Conservation (phyloP, 2,329 filamentous ascomycete species). For the Pestalotiopsis sp. region DNA sequence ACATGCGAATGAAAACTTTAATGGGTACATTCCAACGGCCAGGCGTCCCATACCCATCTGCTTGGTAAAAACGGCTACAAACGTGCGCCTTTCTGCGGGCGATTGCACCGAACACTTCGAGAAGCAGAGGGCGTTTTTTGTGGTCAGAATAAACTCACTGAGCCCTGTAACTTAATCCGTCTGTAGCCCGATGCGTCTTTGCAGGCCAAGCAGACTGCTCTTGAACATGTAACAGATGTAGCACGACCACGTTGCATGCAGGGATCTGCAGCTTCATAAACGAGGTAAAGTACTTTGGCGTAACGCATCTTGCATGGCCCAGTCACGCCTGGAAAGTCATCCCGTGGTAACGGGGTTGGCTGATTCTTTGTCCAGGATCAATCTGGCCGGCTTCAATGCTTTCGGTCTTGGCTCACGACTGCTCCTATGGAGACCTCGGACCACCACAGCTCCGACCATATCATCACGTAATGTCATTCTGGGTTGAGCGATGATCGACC, state of each 20-base stretch:
- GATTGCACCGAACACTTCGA: background rate
- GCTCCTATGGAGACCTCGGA: background rate
- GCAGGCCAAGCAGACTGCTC: background rate
- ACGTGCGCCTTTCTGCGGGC: background rate
- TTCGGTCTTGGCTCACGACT: background rate
- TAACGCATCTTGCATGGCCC: background rate
- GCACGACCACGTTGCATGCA: constrained; percentile 10
- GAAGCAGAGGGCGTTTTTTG: background rate
- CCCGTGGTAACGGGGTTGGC: background rate
- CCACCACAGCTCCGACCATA: background rate
- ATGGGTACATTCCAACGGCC: background rate
- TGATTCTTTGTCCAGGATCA: background rate
- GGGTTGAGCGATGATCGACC: background rate
- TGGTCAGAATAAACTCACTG: background rate
- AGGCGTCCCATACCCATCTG: background rate
- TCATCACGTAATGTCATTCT: constrained; percentile 7
- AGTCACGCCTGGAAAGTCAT: background rate
- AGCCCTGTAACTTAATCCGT: background rate
- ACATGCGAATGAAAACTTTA: background rate
- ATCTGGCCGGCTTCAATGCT: background rate
- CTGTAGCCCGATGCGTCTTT: background rate
- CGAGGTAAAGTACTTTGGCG: background rate
- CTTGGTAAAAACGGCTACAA: background rate
- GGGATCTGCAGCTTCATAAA: background rate
- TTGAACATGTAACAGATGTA: background rate